Base-by-base conservation (phyloP, 768 basidiomycete genomes). In the Strobilomyces confusus region DNA sequence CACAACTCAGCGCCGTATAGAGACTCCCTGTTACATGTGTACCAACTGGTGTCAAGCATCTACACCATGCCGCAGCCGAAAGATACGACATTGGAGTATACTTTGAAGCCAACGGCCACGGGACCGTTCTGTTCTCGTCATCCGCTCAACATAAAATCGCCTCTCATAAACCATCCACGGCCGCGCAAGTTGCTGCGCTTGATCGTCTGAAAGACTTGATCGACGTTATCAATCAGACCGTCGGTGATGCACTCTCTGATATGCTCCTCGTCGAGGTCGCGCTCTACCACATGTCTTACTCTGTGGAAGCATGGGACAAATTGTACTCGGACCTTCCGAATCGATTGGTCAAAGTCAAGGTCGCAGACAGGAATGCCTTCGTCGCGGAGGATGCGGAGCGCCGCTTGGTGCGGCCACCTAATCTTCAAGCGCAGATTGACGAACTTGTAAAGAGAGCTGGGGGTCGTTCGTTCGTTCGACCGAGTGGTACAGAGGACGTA, bases 71-170 rank as follows among this genome's bases (percentile, higher is more conserved):
- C 15, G 97, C 97, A 12, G 92, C 95, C 63, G 82, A 86, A 63
- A 82, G 85, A 63, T 98, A 87, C 71, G 82, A 92, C 66, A 80
- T 99, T 51, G 97, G 97, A n/a, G 92, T 99, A 42, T 99, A 99
- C 73, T 99, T 99, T 63, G 97, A 99, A 70, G 97, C 97, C 32
- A 99, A 99, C 67, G 97, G 97, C 3, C 97, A 99, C 62, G 97
- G 97, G 30, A 99, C 97, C 3, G 92, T 98, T 44, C 72, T 98
- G 51, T 98, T 99, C 75, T 98, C 97, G 13, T 80, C 78, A 8
- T 68, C 79, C 19, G 88, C 92, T 4, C 78, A 86, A 51, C 74
- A 81, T 22, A 79, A 69, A 42, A 76, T 99, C 37, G 62, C 73
- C 29, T 71, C 73, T 22, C 75, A 90, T 63, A 76, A 88, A 58